A percentile compares a stretch with the other conserved stretches of the same genome.
Evolutionary conservation across 2,329 filamentous ascomycete genomes (phyloP).

Genomic region (Penicillium sclerotiorum): DNA sequence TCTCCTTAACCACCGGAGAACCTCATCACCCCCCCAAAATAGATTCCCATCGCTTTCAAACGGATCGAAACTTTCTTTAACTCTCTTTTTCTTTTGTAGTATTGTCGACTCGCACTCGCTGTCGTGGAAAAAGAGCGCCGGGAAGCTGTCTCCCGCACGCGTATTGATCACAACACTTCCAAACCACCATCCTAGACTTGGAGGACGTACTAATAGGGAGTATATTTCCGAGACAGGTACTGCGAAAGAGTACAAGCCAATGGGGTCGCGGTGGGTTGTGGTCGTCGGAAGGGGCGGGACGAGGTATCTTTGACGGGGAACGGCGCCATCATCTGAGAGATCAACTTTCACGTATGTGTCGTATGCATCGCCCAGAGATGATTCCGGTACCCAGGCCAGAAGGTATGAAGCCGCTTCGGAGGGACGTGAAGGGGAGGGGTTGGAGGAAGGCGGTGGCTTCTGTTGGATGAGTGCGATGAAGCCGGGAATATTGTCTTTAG

Average conservation of each 20-base stretch:
- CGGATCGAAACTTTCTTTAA: conserved; percentile 83
- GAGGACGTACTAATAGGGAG: conserved; percentile 84
- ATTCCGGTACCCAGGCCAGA: conserved; percentile 91
- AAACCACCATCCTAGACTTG: conserved; percentile 97
- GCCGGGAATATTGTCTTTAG: conserved; percentile 93
- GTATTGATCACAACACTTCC: conserved; percentile 94
- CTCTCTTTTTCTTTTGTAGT: conserved; percentile 83
- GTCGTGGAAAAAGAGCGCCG: conserved; percentile 96
- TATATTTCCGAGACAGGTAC: conserved; percentile 89
- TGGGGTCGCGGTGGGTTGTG: conserved; percentile 69
- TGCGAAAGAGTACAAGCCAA: conserved; percentile 86
- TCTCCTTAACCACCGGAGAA: conserved; percentile 83
- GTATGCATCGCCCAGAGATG: conserved; percentile 79
- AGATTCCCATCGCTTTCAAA: conserved; percentile 78
- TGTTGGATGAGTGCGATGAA: conserved; percentile 94
- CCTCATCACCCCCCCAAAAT: conserved; percentile 98
- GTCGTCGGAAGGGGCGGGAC: conserved; percentile 89
- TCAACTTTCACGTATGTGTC: conserved; percentile 96
- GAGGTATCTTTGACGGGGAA: conserved; percentile 83
- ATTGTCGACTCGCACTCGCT: conserved; percentile 96
- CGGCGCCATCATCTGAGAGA: conserved; percentile 75
- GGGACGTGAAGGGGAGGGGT: conserved; percentile 49
- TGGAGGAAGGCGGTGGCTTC: conserved; percentile 56
- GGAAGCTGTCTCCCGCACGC: conserved; percentile 86
- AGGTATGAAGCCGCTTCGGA: conserved; percentile 71